Base-by-base conservation (phyloP, 1,139 yeast genomes). In the Yamadazyma jaroonii region DNA sequence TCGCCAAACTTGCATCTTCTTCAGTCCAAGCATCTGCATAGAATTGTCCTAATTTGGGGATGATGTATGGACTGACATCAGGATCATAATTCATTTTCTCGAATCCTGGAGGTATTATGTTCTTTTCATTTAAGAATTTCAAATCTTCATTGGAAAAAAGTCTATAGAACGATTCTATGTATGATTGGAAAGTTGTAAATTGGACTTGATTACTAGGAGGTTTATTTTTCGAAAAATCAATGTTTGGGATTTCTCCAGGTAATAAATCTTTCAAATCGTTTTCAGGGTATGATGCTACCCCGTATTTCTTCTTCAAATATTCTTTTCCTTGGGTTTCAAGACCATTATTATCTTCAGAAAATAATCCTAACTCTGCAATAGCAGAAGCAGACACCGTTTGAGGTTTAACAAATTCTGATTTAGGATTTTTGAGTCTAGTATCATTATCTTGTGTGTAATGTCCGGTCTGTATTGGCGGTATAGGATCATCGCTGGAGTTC, bases 161-260 rank as follows among this genome's bases (percentile, higher is more conserved):
- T 41, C 96, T 72, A 62, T 84, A 90, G 56, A 77, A 92, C 25
- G 92, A 87, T 56, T 92, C 98, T 33, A 89, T 74, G 48, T 84
- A 88, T 1, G 92, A 66, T 46, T 87, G 84, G 57, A 87, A 94
- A 0, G 98, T 90, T 12, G 88, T 74, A 58, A 86, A 89, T 53
- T 89, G 97, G 14, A 92, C 95, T 62, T 92, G 98, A 58, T 87
- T 90, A 2, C 88, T 65, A 6, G 97, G 97, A 2, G 74, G 59
- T 52, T 90, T 90, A 15, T 81, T 80, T 45, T 81, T 79, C 8
- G 96, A 84, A 52, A 86, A 89, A 58, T 92, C 98, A 39, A 74
- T 77, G 57, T 85, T 81, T 8, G 98, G 98, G 21, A 89, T 82
- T 27, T 71, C 77, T 3, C 98, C 99, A 0, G 98, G 96, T 29